Evolutionary conservation across 2,329 filamentous ascomycete species (phyloP).

Genomic region (Samsoniella hepiali): DNA sequence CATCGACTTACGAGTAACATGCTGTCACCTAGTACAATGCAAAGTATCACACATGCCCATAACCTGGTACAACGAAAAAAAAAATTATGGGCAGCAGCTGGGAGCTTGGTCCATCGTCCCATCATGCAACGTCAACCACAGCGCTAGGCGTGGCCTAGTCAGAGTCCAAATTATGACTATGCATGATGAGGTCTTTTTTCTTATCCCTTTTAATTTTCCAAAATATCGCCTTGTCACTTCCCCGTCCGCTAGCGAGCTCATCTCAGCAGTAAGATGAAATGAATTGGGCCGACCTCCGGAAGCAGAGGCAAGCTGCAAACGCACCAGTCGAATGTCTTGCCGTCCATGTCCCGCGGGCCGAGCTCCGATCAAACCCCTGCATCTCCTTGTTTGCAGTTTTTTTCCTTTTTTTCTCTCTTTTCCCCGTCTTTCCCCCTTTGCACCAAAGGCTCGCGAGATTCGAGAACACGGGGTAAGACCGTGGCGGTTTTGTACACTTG

Average conservation of each 20-base stretch:
- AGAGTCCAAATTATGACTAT: slow-evolving; percentile 2
- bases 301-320: not conserved
- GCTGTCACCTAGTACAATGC: not conserved
- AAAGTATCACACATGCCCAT: no score
- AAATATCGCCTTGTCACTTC: not conserved
- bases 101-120: not conserved
- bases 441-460: not conserved
- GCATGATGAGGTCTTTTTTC: not conserved
- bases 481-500: slow-evolving; percentile 4
- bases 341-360: slow-evolving; percentile 12
- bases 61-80: not conserved
- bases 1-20: not conserved
- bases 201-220: not conserved
- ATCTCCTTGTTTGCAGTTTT: not conserved
- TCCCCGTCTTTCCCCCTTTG: not conserved
- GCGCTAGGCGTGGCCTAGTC: slow-evolving; percentile 1
- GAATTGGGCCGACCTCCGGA: not conserved
- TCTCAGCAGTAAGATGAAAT: slow-evolving; percentile 8
- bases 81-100: not conserved
- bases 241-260: slow-evolving; percentile 1
- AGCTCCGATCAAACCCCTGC: slow-evolving; percentile 15
- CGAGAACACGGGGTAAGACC: slow-evolving; percentile 7
- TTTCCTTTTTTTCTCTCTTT: not conserved
- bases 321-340: slow-evolving; percentile 5
- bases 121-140: slow-evolving; percentile 14